These are phyloP conservation scores for Sclerotinia nivalis DNA, from an alignment of 2,329 filamentous ascomycete species.

Conservation along the genomic window DNA sequence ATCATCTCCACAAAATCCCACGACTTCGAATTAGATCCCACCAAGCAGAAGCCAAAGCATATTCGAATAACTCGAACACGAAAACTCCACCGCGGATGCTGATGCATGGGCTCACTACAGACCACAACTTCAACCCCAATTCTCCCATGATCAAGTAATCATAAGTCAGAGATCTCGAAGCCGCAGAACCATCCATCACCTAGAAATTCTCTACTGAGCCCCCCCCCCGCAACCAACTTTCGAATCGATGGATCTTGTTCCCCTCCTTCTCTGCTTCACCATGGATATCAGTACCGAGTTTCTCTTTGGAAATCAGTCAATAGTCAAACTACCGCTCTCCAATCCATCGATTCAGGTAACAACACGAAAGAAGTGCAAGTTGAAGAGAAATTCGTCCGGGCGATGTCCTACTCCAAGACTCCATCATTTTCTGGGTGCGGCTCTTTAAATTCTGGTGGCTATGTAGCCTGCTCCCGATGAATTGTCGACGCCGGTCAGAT, in stretches of 20 bases:
- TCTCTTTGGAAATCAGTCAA: slow-evolving; percentile 51
- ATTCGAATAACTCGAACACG: slow-evolving; percentile 40
- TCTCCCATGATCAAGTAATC: slow-evolving; percentile 37
- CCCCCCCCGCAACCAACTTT: slow-evolving; percentile 30
- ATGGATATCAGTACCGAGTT: slow-evolving; percentile 57
- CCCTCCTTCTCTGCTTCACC: slow-evolving; percentile 52
- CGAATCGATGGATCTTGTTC: slow-evolving; percentile 45
- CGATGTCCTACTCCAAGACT: slow-evolving; percentile 44
- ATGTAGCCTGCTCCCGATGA: slow-evolving; percentile 32
- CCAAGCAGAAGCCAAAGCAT: slow-evolving; percentile 40
- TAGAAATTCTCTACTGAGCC: slow-evolving; percentile 43
- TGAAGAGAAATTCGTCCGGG: slow-evolving; percentile 22
- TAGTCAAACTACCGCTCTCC: slow-evolving; percentile 45
- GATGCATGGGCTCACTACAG: slow-evolving; percentile 44
- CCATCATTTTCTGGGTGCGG: slow-evolving; percentile 39
- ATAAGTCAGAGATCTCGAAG: slow-evolving; percentile 42
- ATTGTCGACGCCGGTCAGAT: slow-evolving; percentile 38
- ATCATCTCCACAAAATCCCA: slow-evolving; percentile 41
- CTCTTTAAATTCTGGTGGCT: slow-evolving; percentile 37
- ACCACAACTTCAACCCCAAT: slow-evolving; percentile 44
- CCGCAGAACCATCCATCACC: slow-evolving; percentile 50
- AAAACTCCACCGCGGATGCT: slow-evolving; percentile 47
- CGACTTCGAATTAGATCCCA: slow-evolving; percentile 43
- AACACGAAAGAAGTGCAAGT: not conserved
- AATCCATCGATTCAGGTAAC: slow-evolving; percentile 33